Evolutionary conservation across 73 alveolate species (phyloP).

Genomic region (Paramecium pentaurelia): DNA sequence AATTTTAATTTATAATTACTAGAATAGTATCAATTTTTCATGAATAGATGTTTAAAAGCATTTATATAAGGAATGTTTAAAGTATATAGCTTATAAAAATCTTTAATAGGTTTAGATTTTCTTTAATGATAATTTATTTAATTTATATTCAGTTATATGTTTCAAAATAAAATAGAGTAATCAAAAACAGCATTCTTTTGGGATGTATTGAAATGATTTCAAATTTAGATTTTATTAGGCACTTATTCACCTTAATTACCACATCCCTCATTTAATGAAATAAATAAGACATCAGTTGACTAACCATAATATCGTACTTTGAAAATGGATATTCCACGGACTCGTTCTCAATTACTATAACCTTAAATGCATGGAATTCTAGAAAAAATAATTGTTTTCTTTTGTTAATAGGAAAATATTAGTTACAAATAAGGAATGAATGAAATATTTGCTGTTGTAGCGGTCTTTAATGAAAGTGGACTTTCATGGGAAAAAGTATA

Average conservation of each 20-base stretch:
- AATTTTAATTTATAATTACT: constrained; percentile 41
- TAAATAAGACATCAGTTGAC: neutral
- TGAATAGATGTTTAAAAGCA: constrained; percentile 45
- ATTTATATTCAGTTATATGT: constrained; percentile 14
- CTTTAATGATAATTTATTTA: neutral
- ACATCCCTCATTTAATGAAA: neutral
- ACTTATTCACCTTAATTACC: constrained; percentile 22
- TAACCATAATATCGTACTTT: neutral
- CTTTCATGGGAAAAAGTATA: constrained; percentile 32
- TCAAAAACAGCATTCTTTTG: constrained; percentile 48
- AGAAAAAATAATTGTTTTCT: neutral
- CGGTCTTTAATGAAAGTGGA: constrained; percentile 14
- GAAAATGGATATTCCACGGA: constrained; percentile 44
- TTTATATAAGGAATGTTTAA: neutral
- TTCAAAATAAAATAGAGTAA: constrained; percentile 20
- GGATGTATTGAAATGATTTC: constrained; percentile 3
- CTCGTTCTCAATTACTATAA: neutral
- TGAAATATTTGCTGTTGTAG: constrained; percentile 46
- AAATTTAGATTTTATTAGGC: constrained; percentile 10
- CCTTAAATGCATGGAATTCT: neutral
- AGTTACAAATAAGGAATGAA: constrained; percentile 49
- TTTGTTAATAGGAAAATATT: neutral
- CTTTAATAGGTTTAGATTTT: neutral
- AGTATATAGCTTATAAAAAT: neutral
- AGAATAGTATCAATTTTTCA: constrained; percentile 46